These are phyloP conservation scores for Calophaca sinica DNA, from an alignment of 306 rosid genomes.

Conservation along the genomic window DNA sequence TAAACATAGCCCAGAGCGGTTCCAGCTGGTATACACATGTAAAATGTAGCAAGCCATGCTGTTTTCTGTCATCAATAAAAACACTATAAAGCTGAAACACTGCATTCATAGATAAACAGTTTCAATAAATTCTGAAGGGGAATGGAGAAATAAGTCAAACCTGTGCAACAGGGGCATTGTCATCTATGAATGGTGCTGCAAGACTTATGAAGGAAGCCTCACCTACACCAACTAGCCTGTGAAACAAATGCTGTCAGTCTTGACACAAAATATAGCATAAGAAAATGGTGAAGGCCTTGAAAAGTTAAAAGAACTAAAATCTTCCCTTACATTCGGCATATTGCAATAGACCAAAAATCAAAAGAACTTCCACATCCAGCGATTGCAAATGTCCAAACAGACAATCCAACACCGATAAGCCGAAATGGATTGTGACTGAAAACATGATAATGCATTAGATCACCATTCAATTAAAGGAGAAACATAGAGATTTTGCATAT, in stretches of 20 bases:
- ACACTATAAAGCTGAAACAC: constrained; percentile 40
- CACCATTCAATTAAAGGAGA: constrained; percentile 12
- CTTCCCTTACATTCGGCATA: constrained; percentile 80
- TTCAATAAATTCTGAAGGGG: constrained; percentile 35
- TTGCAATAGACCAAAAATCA: constrained; percentile 86
- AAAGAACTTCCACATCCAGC: constrained; percentile 88
- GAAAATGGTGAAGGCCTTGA: constrained; percentile 43
- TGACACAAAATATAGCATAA: constrained; percentile 37
- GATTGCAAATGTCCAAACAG: constrained; percentile 88
- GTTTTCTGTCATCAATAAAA: constrained; percentile 73
- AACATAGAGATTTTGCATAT: constrained; percentile 6
- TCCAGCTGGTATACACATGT: constrained; percentile 98
- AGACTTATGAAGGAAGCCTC: constrained; percentile 99
- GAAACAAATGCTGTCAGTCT: constrained; percentile 35
- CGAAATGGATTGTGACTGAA: constrained; percentile 91
- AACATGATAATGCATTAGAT: constrained; percentile 40
- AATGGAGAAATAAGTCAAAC: constrained; percentile 53
- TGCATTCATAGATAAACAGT: constrained; percentile 23
- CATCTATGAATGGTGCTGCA: constrained; percentile 98
- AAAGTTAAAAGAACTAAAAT: constrained; percentile 33
- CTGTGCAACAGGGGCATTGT: constrained; percentile 85
- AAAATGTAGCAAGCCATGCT: constrained; percentile 91
- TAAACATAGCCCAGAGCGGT: constrained; percentile 91
- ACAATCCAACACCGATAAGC: constrained; percentile 95
- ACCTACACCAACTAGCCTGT: constrained; percentile 96